Evolutionary conservation across 2,329 filamentous ascomycete genomes (phyloP).

Genomic region (Clonostachys sp.): DNA sequence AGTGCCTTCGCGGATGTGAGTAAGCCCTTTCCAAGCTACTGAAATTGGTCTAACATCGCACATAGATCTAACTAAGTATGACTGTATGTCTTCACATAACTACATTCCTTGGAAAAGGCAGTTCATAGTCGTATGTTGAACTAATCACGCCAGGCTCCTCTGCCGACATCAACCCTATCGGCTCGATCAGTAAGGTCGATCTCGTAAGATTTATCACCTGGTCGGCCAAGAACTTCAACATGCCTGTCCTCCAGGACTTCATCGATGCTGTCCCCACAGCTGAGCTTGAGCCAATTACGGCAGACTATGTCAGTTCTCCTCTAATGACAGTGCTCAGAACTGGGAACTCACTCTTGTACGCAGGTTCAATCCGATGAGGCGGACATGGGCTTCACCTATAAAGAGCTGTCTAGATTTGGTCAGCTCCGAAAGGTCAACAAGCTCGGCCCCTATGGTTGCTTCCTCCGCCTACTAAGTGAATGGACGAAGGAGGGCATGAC

Average conservation of each 20-base stretch:
- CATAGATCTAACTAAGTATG: too few relatives aligned
- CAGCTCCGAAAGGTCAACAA: constrained; percentile 30
- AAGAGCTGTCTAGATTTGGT: constrained; percentile 31
- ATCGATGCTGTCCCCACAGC: constrained; percentile 53
- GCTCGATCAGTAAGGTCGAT: constrained; percentile 53
- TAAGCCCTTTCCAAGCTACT: too few relatives aligned
- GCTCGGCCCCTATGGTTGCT: constrained; percentile 32
- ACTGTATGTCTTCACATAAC: too few relatives aligned
- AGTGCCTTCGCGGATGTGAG: not conserved
- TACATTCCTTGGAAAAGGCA: too few relatives aligned
- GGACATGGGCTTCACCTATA: constrained; percentile 37
- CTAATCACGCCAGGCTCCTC: not conserved
- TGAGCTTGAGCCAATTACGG: constrained; percentile 37
- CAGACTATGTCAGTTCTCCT: too few relatives aligned
- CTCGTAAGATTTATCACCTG: constrained; percentile 61
- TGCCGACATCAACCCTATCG: constrained; percentile 7
- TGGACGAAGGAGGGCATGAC: constrained; percentile 24
- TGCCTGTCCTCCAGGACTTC: constrained; percentile 62
- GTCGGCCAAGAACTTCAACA: constrained; percentile 46
- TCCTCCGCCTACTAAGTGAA: constrained; percentile 28
- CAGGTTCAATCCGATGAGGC: too few relatives aligned
- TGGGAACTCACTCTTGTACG: too few relatives aligned
- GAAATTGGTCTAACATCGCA: too few relatives aligned
- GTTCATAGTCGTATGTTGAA: too few relatives aligned
- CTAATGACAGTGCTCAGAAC: too few relatives aligned